Conservation (phyloP, 2,329 filamentous ascomycete genomes). For the Pezicula carpinea region DNA sequence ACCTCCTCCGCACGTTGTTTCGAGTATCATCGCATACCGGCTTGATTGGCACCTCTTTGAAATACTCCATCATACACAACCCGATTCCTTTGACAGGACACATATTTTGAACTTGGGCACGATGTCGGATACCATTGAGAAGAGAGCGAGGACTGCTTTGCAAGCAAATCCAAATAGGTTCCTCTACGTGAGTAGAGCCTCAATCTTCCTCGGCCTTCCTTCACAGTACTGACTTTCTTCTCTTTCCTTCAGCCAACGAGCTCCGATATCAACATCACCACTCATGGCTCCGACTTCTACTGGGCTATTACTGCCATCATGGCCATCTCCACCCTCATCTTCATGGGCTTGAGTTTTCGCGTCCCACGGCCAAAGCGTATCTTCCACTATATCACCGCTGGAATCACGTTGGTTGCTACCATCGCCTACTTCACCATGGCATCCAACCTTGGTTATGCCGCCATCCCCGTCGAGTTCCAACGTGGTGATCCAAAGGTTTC, state of each 20-base stretch:
- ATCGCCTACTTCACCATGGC: conserved; percentile 65
- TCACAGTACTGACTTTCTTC: conserved; percentile 74
- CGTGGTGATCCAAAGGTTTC: conserved; percentile 37
- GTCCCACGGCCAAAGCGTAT: conserved; percentile 51
- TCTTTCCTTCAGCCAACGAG: conserved; percentile 59
- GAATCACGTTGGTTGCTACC: conserved; percentile 51
- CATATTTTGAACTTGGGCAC: not conserved
- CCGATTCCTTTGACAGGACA: no score
- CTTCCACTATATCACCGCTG: conserved; percentile 61
- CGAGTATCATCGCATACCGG: not conserved
- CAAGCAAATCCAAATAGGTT: conserved; percentile 19
- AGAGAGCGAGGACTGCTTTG: conserved; percentile 8
- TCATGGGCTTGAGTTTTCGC: conserved; percentile 47
- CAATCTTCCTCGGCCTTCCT: conserved; percentile 52
- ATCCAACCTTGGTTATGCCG: conserved; percentile 59
- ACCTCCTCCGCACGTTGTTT: not conserved
- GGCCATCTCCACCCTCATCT: conserved; percentile 46
- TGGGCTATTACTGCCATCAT: conserved; percentile 58
- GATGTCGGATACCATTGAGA: not conserved
- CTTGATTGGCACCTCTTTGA: not conserved
- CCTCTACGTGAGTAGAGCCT: conserved; percentile 10
- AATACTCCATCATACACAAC: not conserved
- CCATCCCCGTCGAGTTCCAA: conserved; percentile 56
- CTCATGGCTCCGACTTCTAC: conserved; percentile 47
- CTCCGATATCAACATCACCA: conserved; percentile 54